phyloP scores from a whole-genome alignment of 768 basidiomycete genomes.

The Boletus eberwhitei region DNA sequence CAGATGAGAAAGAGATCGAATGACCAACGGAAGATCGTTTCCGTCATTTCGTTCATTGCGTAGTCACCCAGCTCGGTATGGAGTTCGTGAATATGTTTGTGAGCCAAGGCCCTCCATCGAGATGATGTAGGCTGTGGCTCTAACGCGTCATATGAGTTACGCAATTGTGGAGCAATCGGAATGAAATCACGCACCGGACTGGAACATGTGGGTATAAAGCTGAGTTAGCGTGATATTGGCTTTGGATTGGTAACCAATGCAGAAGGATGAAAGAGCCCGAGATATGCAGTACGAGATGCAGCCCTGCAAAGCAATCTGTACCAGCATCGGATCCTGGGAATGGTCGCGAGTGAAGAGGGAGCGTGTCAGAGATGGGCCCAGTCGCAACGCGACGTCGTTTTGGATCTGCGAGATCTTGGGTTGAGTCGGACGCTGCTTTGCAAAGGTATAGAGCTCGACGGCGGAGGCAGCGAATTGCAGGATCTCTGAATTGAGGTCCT shows the following conservation, averaged over 20 bases:
- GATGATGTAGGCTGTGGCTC: constrained; percentile 78
- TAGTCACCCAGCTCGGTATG: constrained; percentile 66
- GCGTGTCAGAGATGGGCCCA: constrained; percentile 61
- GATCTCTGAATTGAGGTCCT: constrained; percentile 78
- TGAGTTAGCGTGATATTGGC: constrained; percentile 62
- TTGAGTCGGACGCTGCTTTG: constrained; percentile 37
- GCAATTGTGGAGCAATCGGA: neutral
- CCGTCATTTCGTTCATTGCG: constrained; percentile 67
- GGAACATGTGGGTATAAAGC: constrained; percentile 57
- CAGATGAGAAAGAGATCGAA: constrained; percentile 64
- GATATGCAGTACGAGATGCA: constrained; percentile 65
- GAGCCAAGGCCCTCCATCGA: constrained; percentile 73
- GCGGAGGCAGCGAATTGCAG: constrained; percentile 77
- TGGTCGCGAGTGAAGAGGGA: constrained; percentile 64
- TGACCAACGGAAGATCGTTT: constrained; percentile 71
- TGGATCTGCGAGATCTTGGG: constrained; percentile 48
- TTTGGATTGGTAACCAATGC: constrained; percentile 70
- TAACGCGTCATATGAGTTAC: constrained; percentile 25
- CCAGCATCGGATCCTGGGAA: constrained; percentile 70
- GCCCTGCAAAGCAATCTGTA: constrained; percentile 74
- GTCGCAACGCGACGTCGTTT: constrained; percentile 57
- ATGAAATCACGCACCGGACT: constrained; percentile 40
- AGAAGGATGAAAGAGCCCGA: constrained; percentile 66
- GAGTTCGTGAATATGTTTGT: constrained; percentile 61
- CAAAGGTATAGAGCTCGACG: constrained; percentile 62